Conservation (phyloP, 2,329 filamentous ascomycete species). For the Diaporthe batatas region DNA sequence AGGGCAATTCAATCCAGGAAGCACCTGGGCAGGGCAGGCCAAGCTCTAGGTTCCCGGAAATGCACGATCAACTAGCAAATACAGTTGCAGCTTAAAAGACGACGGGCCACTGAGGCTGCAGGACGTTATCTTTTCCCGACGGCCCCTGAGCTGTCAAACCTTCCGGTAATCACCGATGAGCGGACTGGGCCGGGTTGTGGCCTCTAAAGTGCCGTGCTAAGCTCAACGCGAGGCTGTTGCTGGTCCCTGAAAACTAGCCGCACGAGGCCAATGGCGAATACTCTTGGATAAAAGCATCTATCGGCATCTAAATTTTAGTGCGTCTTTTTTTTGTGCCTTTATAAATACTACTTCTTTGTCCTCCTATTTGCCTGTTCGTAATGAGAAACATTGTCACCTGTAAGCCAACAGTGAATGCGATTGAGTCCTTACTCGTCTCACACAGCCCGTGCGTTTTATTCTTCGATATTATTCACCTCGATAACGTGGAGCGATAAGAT, state of each 20-base stretch:
- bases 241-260: not conserved
- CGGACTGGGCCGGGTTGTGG: slow-evolving; percentile 19
- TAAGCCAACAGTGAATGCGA: not conserved
- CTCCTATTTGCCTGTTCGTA: not conserved
- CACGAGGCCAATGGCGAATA: not conserved
- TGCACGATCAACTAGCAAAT: slow-evolving; percentile 26
- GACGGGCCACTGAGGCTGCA: slow-evolving; percentile 18
- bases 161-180: slow-evolving; percentile 14
- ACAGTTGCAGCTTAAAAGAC: not conserved
- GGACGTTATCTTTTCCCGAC: slow-evolving; percentile 27
- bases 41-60: slow-evolving; percentile 6
- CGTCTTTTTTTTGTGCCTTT: not conserved
- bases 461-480: slow-evolving; percentile 27
- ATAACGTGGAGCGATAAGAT: slow-evolving; percentile 19
- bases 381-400: no score
- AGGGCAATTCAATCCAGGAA: not conserved
- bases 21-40: not conserved
- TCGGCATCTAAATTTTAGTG: not conserved
- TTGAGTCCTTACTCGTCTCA: not conserved
- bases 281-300: not conserved
- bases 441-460: slow-evolving; percentile 24
- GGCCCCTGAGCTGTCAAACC: slow-evolving; percentile 17
- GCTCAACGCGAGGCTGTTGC: not conserved
- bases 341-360: not conserved
- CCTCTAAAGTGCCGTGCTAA: slow-evolving; percentile 2